Base-by-base conservation (phyloP, 768 basidiomycete genomes). In the Russula sp. region DNA sequence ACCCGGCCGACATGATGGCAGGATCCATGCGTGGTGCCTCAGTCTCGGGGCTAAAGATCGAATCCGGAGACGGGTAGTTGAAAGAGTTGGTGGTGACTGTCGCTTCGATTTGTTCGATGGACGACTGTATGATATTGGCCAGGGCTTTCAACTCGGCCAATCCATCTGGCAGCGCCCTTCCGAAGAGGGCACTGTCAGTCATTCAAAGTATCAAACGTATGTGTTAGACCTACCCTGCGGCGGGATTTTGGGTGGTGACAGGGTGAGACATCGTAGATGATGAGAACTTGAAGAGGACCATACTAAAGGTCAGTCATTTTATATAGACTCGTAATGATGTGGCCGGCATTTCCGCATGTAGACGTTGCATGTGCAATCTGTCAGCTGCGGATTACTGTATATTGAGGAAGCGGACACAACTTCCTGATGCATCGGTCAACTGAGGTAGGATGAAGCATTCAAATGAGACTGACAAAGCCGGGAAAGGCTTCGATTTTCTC, bases 1-100 rank as follows among this genome's bases (percentile, higher is more conserved):
- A 58, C 24, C 57, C 63, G 1, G 63, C 63, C 10, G 63, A 57
- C 28, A 22, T 24, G 18, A 64, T 52, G 10, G 6, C 14, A 8
- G 59, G 58, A 59, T 50, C 24, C 50, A 52, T 60, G 59, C 34
- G 49, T 13, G 59, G 59, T 4, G 59, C 50, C 50, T 60, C 59
- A 0, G 59, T 40, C 7, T 60, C 59, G 26, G 28, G 40, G 22
- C 48, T 59, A 28, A 59, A 64, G 2, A 42, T 42, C 3, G 28
- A 38, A 26, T 42, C 30, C 14, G 63, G 28, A 32, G 50, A 46
- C 13, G 63, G 63, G 28, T 53, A 54, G 11, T 20, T 36, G 40
- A 59, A 60, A n/a, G 50, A 40, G 10, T 60, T 51, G 38, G 50
- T 18, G 40, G 59, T 9, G 22, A 52, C 36, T 6, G n/a, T 26